Base-by-base conservation (phyloP, 139 green algal species). In the Penium margaritaceum region DNA sequence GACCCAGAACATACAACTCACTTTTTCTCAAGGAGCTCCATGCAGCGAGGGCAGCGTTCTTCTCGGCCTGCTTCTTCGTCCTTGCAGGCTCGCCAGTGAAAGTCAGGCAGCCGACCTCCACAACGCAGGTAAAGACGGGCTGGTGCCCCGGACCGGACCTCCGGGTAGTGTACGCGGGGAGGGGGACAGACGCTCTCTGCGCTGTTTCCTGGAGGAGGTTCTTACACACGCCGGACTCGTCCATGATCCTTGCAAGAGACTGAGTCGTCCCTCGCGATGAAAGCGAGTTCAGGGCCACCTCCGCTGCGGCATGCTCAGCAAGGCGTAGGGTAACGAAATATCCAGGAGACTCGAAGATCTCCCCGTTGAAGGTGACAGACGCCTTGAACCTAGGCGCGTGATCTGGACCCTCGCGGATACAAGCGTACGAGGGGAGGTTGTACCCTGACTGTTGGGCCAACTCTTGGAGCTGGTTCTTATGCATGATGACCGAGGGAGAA, bases 381-480 rank as follows among this genome's bases (percentile, higher is more conserved):
- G 72, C 72, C 67, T 79, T 79, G 37, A 79, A 79, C 17, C 67
- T 37, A 27, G 72, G 72, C 41, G 72, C 72, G 44, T 79, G 72
- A 38, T 79, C 72, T 15, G 72, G 72, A 5, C 72, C 72, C 47
- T 79, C 72, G 29, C 72, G 63, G 24, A 71, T 41, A 47, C 72
- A 79, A 2, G 63, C 72, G 24, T 79, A 79, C 9, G 72, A 62
- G 7, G 72, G 72, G 30, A 79, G 64, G 64, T 79, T 79, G 72
- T 66, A 79, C 5, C 63, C 55, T 27, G 46, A 77, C 17, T 47
- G 46, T 34, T 79, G 72, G 5, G 72, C 72, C 7, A 79, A 32
- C 63, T 79, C 72, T n/a, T 79, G 72, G n/a, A 79, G 63, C 64
- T 79, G 72, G 47, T 79, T 79, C 47, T 79, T 79, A 34, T 70